A percentile compares a stretch with the other conserved stretches of the same genome.
Conservation (phyloP, 140 eudicot species). For the Artemisia princeps region DNA sequence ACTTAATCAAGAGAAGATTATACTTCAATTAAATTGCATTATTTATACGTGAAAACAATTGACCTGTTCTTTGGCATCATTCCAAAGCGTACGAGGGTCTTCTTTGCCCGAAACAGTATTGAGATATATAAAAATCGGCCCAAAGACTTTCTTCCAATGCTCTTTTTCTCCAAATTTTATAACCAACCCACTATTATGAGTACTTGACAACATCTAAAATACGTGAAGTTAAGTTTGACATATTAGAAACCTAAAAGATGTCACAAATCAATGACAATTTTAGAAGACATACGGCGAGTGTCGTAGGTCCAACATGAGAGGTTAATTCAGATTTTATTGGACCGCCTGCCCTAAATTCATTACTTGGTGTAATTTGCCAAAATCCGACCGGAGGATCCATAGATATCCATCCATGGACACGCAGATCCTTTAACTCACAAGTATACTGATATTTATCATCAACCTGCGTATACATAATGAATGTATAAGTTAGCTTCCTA, state of each 20-base stretch:
- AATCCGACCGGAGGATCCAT: conserved; percentile 51
- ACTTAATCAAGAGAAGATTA: background rate
- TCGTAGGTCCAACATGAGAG: conserved; percentile 71
- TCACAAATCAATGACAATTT: background rate
- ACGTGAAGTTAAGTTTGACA: too few species aligned
- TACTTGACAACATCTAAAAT: conserved; percentile 35
- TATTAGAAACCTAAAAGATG: conserved; percentile 35
- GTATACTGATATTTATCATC: conserved; percentile 77
- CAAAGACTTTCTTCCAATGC: conserved; percentile 84
- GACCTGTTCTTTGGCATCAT: conserved; percentile 82
- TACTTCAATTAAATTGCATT: background rate
- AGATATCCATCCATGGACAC: conserved; percentile 73
- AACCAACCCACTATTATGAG: conserved; percentile 77
- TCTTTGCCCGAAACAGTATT: conserved; percentile 42
- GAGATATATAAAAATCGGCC: conserved; percentile 73
- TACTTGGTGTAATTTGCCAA: conserved; percentile 76
- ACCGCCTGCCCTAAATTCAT: conserved; percentile 70
- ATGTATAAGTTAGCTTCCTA: background rate
- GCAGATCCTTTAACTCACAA: conserved; percentile 46
- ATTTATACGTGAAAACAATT: background rate
- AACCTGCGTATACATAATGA: conserved; percentile 31
- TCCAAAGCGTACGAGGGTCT: conserved; percentile 64
- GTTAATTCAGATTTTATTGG: conserved; percentile 60
- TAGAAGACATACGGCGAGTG: conserved; percentile 45
- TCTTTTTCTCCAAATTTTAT: conserved; percentile 66